Percentiles rank a stretch among this genome's conserved stretches.
These are phyloP conservation scores for Populus hybrid DNA, from an alignment of 441 rosid genomes.

Conservation along the genomic window DNA sequence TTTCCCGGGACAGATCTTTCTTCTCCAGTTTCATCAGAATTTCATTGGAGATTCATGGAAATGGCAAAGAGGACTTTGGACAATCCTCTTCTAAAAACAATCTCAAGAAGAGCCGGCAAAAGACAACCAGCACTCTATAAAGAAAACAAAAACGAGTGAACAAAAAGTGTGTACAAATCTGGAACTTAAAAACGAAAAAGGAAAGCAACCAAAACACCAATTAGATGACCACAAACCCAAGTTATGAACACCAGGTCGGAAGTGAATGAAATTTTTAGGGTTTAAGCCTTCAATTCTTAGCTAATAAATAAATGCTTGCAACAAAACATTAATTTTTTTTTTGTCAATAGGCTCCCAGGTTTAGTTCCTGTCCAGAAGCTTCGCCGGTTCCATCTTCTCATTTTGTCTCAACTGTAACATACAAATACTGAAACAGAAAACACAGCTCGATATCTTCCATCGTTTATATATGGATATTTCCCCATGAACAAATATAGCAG, in stretches of 20 bases:
- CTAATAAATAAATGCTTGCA: conserved; percentile 89
- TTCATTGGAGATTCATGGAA: conserved; percentile 72
- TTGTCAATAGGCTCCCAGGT: conserved; percentile 86
- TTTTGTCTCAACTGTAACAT: conserved; percentile 89
- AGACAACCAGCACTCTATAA: conserved; percentile 88
- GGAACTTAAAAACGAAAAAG: background rate
- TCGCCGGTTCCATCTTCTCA: conserved; percentile 97
- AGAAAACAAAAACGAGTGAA: conserved; percentile 14
- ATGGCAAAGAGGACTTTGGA: conserved; percentile 89
- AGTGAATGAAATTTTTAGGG: conserved; percentile 53
- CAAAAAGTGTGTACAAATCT: conserved; percentile 1
- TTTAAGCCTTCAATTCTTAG: conserved; percentile 77
- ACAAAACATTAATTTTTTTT: conserved; percentile 83
- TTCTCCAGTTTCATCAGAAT: conserved; percentile 83
- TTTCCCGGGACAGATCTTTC: conserved; percentile 94
- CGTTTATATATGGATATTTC: conserved; percentile 81
- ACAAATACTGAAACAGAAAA: conserved; percentile 75
- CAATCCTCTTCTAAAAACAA: conserved; percentile 84
- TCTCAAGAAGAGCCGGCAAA: conserved; percentile 84
- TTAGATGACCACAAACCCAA: conserved; percentile 48
- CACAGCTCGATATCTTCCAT: conserved; percentile 95
- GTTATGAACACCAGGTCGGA: conserved; percentile 95
- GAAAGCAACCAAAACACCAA: conserved; percentile 2
- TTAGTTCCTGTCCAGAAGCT: conserved; percentile 77
- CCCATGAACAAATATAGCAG: conserved; percentile 78